These are phyloP conservation scores for Calendula officinalis DNA, from an alignment of 129 eudicot species.

Conservation along the genomic window DNA sequence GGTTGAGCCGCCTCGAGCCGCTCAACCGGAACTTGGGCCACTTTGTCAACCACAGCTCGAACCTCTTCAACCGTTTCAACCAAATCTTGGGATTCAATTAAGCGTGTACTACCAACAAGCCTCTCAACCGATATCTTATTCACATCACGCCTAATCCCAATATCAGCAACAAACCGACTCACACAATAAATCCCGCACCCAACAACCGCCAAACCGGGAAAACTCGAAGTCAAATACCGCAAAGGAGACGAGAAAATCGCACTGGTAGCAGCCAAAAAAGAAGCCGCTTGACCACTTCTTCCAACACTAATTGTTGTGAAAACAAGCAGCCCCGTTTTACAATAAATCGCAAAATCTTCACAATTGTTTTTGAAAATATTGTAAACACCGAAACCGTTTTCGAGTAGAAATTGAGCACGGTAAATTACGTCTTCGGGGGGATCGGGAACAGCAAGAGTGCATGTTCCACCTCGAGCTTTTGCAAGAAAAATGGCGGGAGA, in stretches of 20 bases:
- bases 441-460: slow-evolving; percentile 77
- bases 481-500: slow-evolving; percentile 64
- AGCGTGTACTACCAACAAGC: slow-evolving; percentile 41
- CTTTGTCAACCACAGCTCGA: slow-evolving; percentile 8
- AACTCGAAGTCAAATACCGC: slow-evolving; percentile 63
- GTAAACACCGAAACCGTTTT: slow-evolving; percentile 88
- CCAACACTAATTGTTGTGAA: slow-evolving; percentile 71
- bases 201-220: slow-evolving; percentile 64
- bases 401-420: slow-evolving; percentile 73
- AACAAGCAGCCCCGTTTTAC: slow-evolving; percentile 80
- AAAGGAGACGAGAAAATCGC: slow-evolving; percentile 79
- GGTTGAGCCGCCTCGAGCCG: slow-evolving; percentile 18
- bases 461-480: slow-evolving; percentile 95
- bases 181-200: slow-evolving; percentile 77
- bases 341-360: slow-evolving; percentile 89
- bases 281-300: slow-evolving; percentile 79
- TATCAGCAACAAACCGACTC: slow-evolving; percentile 70
- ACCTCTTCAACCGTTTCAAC: slow-evolving; percentile 14
- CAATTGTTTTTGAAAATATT: slow-evolving; percentile 83
- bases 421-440: slow-evolving; percentile 67
- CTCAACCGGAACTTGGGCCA: slow-evolving; percentile 3
- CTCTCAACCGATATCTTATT: slow-evolving; percentile 68
- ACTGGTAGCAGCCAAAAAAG: slow-evolving; percentile 72
- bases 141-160: slow-evolving; percentile 83
- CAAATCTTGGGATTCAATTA: slow-evolving; percentile 20